Evolutionary conservation across 495 filamentous ascomycete species (phyloP).

Genomic region (Tuber magnatum): DNA sequence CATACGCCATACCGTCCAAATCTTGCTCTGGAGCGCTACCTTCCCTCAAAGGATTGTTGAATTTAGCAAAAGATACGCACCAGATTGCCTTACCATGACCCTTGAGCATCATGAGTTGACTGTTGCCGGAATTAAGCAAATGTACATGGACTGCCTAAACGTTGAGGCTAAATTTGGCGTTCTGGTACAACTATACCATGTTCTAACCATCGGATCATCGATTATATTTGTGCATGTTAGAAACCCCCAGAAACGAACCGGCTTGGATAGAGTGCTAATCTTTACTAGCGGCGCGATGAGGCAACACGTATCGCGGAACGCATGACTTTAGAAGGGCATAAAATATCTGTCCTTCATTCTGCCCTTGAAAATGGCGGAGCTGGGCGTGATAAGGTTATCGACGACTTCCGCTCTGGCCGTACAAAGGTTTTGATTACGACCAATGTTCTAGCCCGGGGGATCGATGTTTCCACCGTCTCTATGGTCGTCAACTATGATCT

Average conservation of each 20-base stretch:
- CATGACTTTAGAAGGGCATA: constrained; percentile 80
- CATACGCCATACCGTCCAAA: constrained; percentile 52
- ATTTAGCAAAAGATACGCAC: constrained; percentile 74
- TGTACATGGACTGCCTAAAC: constrained; percentile 81
- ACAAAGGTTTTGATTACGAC: constrained; percentile 97
- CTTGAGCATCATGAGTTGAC: constrained; percentile 85
- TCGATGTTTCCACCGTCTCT: constrained; percentile 94
- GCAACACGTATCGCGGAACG: constrained; percentile 71
- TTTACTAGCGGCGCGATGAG: constrained; percentile 62
- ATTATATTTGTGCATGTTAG: constrained; percentile 91
- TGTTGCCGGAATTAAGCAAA: constrained; percentile 90
- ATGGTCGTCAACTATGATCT: constrained; percentile 95
- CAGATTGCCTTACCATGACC: constrained; percentile 79
- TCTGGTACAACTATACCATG: constrained; percentile 82
- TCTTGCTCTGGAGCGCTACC: constrained; percentile 96
- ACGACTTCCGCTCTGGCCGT: constrained; percentile 72
- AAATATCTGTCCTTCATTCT: constrained; percentile 84
- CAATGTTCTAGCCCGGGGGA: constrained; percentile 90
- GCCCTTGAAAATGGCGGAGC: constrained; percentile 60
- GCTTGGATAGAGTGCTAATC: constrained; percentile 18
- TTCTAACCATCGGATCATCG: constrained; percentile 91
- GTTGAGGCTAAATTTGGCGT: constrained; percentile 77
- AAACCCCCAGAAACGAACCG: constrained; percentile 24
- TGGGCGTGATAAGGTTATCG: constrained; percentile 75
- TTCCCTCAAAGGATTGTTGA: constrained; percentile 75